Evolutionary conservation across 495 filamentous ascomycete genomes (phyloP).

Genomic region (Chaetomium tenue): DNA sequence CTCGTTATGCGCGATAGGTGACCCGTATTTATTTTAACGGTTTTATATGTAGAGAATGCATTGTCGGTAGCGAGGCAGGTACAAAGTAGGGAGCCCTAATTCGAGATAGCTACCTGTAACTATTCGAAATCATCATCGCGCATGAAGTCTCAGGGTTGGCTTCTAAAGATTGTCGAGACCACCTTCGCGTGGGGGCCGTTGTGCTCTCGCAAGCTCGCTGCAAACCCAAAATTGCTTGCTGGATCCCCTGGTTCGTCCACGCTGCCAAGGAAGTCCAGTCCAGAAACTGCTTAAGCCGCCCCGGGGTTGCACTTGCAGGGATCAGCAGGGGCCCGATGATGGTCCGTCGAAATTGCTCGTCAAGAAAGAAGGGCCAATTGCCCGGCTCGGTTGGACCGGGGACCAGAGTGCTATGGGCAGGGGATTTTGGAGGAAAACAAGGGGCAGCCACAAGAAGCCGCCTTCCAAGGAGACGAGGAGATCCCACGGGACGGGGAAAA

Average conservation of each 20-base stretch:
- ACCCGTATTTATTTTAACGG: too few species aligned
- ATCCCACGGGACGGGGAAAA: slow-evolving; percentile 13
- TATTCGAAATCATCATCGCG: background rate
- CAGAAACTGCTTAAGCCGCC: slow-evolving; percentile 32
- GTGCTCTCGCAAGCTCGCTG: background rate
- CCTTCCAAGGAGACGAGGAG: background rate
- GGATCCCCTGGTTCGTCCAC: slow-evolving; percentile 22
- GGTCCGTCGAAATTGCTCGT: slow-evolving; percentile 39
- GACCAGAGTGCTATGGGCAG: slow-evolving; percentile 16
- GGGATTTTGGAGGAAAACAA: slow-evolving; percentile 16
- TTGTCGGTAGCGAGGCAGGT: background rate
- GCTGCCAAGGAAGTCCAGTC: slow-evolving; percentile 18
- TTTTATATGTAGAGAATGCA: too few species aligned
- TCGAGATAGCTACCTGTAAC: background rate
- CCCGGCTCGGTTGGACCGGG: slow-evolving; percentile 23
- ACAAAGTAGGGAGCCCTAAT: background rate
- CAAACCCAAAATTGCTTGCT: slow-evolving; percentile 19
- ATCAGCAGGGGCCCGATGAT: slow-evolving; percentile 37
- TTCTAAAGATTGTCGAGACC: background rate
- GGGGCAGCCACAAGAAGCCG: slow-evolving; percentile 5
- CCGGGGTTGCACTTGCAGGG: slow-evolving; percentile 27
- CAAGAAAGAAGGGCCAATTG: slow-evolving; percentile 29
- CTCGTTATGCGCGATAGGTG: too few species aligned
- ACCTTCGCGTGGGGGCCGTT: background rate
- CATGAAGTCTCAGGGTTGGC: background rate